Conservation (phyloP, 1,284 basidiomycete species). For the Ustilago cynodontis region DNA sequence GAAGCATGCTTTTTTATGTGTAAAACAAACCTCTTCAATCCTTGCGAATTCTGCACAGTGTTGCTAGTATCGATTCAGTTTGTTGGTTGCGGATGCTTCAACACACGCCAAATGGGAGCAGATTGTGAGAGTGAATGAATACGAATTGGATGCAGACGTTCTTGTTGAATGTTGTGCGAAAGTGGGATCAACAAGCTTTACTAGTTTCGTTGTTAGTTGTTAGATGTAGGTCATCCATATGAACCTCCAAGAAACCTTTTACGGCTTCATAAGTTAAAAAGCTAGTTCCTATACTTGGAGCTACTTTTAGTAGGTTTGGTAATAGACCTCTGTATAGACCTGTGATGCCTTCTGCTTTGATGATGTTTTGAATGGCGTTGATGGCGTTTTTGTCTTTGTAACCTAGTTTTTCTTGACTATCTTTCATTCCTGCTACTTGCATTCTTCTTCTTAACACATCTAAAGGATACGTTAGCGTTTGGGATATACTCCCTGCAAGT, state of each 20-base stretch:
- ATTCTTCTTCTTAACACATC: slow-evolving; percentile 94
- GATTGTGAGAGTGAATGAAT: no score
- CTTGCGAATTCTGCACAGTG: no score
- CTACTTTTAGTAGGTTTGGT: slow-evolving; percentile 86
- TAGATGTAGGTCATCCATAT: slow-evolving; percentile 39
- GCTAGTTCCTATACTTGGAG: slow-evolving; percentile 66
- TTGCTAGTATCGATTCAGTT: no score
- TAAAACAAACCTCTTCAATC: no score
- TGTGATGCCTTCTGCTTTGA: slow-evolving; percentile 79
- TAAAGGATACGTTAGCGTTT: slow-evolving; percentile 94
- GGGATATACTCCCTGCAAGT: slow-evolving; percentile 78
- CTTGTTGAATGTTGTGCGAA: no score
- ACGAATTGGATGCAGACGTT: no score
- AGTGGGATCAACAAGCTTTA: no score
- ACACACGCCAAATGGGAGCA: no score
- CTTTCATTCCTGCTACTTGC: slow-evolving; percentile 89
- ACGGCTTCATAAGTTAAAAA: slow-evolving; percentile 66
- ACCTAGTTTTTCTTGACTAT: slow-evolving; percentile 73
- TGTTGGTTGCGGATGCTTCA: no score
- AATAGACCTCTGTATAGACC: slow-evolving; percentile 88
- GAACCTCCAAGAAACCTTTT: slow-evolving; percentile 39
- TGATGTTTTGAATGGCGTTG: slow-evolving; percentile 79
- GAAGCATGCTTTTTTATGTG: no score
- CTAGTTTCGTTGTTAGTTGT: slow-evolving; percentile 12
- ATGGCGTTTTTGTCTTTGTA: slow-evolving; percentile 78